Conservation (phyloP, 331 rosid genomes). For the Malus hybrid region DNA sequence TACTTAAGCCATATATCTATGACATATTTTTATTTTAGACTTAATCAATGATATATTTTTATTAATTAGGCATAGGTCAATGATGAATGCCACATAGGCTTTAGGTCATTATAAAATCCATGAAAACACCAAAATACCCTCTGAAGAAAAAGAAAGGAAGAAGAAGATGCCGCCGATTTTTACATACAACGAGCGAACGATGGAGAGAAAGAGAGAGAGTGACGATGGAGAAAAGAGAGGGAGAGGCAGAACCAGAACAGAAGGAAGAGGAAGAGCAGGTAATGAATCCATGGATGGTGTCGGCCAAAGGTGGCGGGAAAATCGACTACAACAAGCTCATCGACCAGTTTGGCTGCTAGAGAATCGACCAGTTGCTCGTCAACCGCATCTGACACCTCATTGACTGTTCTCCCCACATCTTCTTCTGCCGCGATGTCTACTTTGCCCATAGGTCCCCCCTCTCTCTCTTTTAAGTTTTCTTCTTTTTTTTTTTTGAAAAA, state of each 20-base stretch:
- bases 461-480: no score
- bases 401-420: no score
- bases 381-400: no score
- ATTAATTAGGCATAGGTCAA: no score
- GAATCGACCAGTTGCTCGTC: constrained; percentile 29
- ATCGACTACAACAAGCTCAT: constrained; percentile 26
- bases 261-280: constrained; percentile 26
- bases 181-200: neutral
- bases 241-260: neutral
- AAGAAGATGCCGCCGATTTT: neutral
- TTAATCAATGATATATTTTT: no score
- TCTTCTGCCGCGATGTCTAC: no score
- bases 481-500: no score
- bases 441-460: no score
- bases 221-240: constrained; percentile 13
- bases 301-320: constrained; percentile 66
- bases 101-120: neutral
- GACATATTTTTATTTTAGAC: no score
- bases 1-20: no score
- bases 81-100: no score
- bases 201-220: neutral
- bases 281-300: constrained; percentile 79
- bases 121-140: neutral
- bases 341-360: constrained; percentile 45
- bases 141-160: neutral